These are phyloP conservation scores for Teunomyces aglyptinius DNA, from an alignment of 805 yeast genomes.

Conservation along the genomic window DNA sequence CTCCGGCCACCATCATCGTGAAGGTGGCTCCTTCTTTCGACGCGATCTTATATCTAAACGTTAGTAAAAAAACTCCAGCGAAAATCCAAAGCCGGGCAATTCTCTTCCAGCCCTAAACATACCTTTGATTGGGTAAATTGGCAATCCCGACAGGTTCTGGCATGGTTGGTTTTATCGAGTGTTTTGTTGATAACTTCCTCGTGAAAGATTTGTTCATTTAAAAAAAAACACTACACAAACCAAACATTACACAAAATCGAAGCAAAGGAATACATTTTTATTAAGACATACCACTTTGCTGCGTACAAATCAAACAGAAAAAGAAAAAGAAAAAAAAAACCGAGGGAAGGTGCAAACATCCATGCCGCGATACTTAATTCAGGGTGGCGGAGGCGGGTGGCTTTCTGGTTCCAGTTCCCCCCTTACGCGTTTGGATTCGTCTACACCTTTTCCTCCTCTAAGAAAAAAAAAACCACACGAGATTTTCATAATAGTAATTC, in stretches of 20 bases:
- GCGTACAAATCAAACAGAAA: no score
- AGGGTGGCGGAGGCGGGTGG: not conserved
- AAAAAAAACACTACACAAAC: not conserved
- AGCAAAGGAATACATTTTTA: not conserved
- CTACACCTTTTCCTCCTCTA: not conserved
- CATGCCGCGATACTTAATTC: not conserved
- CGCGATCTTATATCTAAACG: constrained; percentile 63
- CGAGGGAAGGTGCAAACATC: not conserved
- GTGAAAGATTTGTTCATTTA: constrained; percentile 1
- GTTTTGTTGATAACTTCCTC: not conserved
- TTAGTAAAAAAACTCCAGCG: constrained; percentile 7
- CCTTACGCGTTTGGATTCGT: not conserved
- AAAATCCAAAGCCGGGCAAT: no score
- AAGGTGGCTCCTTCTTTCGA: constrained; percentile 73
- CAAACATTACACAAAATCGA: constrained; percentile 1
- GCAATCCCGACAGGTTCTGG: constrained; percentile 68
- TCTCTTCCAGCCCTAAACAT: constrained; percentile 23
- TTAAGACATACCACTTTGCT: not conserved
- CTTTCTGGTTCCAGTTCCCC: not conserved
- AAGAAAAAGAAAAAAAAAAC: no score
- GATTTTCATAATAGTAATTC: not conserved
- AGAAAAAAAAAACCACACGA: not conserved
- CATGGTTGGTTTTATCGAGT: constrained; percentile 20
- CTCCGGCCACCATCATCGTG: constrained; percentile 87
- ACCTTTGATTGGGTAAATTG: constrained; percentile 72